Evolutionary conservation across 805 yeast genomes (phyloP).

Genomic region (Metschnikowia continentalis): DNA sequence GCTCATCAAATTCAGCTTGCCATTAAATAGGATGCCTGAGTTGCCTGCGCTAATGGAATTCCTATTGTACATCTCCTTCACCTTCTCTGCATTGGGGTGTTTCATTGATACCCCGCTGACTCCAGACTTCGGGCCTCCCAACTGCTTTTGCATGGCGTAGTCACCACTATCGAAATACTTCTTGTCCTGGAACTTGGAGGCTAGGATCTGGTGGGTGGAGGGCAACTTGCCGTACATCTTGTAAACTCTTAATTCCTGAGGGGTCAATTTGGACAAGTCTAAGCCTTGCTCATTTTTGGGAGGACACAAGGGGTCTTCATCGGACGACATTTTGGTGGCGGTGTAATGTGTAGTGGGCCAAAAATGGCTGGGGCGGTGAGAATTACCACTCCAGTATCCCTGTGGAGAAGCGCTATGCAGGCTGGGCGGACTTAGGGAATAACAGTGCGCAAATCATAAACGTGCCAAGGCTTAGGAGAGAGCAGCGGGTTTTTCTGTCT

Average conservation of each 20-base stretch:
- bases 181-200: slow-evolving; percentile 76
- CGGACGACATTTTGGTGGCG: slow-evolving; percentile 24
- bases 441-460: neutral
- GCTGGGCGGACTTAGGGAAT: neutral
- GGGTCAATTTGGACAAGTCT: slow-evolving; percentile 57
- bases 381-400: slow-evolving; percentile 2
- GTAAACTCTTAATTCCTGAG: slow-evolving; percentile 76
- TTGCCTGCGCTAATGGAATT: slow-evolving; percentile 52
- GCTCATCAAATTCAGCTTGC: slow-evolving; percentile 52
- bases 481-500: neutral
- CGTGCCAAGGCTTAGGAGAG: neutral
- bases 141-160: slow-evolving; percentile 69
- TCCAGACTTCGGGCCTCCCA: slow-evolving; percentile 28
- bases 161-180: slow-evolving; percentile 94
- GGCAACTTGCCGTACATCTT: slow-evolving; percentile 85
- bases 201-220: slow-evolving; percentile 68
- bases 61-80: slow-evolving; percentile 53
- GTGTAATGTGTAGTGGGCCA: neutral
- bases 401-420: slow-evolving; percentile 5
- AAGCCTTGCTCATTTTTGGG: slow-evolving; percentile 42
- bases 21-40: slow-evolving; percentile 41
- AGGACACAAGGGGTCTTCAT: slow-evolving; percentile 49
- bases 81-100: slow-evolving; percentile 55
- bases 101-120: slow-evolving; percentile 39
- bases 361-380: slow-evolving; percentile 4